Evolutionary conservation across 495 filamentous ascomycete species (phyloP), one percentile per base, ranked within the genome.

Genomic region (Immersiella caudata): DNA sequence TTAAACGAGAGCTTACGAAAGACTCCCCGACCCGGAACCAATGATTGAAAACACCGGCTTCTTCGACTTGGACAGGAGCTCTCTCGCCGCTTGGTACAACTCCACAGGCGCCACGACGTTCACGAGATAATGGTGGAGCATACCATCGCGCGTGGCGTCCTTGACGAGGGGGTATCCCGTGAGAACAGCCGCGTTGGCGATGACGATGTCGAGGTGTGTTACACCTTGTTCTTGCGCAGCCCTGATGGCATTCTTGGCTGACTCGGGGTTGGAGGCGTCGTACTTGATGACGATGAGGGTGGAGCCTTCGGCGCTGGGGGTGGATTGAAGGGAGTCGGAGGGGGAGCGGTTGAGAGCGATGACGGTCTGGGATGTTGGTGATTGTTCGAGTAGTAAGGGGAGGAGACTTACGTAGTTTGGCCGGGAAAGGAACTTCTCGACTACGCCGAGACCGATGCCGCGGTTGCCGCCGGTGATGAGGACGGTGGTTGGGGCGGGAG

Each of bases 41-140:
- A 50, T 33, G 1, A 83, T 70, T 36, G 77, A 76, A 62, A 77
- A 82, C 21, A 78, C 77, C 0, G 80, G 78, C 54, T 75, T 69
- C 40, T 64, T 22, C 2, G 73, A 67, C 52, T 75, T 74, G 52
- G 71, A 63, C 12, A 80, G 56, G 25, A 80, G 54, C 4, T 66
- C 52, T 0, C 70, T 36, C 0, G 71, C 68, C n/a, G 76, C 78
- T 56, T 79, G 76, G 66, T 70, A 80, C 29, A 80, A 52, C 70
- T 64, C 68, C 14, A 79, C 50, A 6, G 73, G n/a, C 22, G 76
- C 78, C 33, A 67, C 64, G 5, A 77, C 60, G 26, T 78, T 74
- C 5, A 70, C 63, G 11, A 40, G 65, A 2, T 73, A 27, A 55
- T 80, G 78, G 25, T 51, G 68, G 46, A 70, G 62, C 24, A 79